A percentile compares a stretch with the other conserved stretches of the same genome.
Evolutionary conservation across 805 yeast species (phyloP).

Genomic region (Yarrowia osloensis): DNA sequence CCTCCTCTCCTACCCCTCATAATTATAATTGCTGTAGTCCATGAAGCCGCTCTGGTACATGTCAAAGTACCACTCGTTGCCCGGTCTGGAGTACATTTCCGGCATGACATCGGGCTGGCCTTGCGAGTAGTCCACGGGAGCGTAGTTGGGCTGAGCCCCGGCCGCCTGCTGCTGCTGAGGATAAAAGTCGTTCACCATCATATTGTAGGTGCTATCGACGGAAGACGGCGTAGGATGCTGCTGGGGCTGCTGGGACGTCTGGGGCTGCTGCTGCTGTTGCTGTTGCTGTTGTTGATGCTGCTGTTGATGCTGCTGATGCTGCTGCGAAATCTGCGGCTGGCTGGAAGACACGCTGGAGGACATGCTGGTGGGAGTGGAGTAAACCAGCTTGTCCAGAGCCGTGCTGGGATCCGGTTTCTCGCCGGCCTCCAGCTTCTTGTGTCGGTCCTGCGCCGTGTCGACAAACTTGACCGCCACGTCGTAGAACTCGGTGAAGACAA

Average conservation of each 20-base stretch:
- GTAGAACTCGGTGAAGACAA: constrained; percentile 15
- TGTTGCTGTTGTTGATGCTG: background rate
- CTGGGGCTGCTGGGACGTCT: background rate
- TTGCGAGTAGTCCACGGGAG: constrained; percentile 5
- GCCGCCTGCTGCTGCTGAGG: background rate
- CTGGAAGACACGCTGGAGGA: background rate
- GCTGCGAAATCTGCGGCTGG: background rate
- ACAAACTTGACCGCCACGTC: constrained; percentile 26
- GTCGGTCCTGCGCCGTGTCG: background rate
- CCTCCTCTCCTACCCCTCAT: background rate
- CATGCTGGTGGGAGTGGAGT: background rate
- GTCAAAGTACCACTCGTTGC: constrained; percentile 26
- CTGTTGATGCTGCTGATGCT: background rate
- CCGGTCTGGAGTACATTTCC: background rate
- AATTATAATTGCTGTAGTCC: constrained; percentile 3
- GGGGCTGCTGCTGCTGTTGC: background rate
- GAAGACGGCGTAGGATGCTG: background rate
- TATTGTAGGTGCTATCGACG: background rate
- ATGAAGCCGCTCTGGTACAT: constrained; percentile 26
- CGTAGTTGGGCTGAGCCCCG: background rate
- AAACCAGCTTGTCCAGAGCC: background rate
- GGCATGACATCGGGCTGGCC: background rate
- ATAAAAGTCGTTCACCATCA: constrained; percentile 28
- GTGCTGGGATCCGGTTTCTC: background rate
- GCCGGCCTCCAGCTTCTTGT: constrained; percentile 6